Conservation (phyloP, 768 basidiomycete genomes). For the Aureoboletus auriporus region DNA sequence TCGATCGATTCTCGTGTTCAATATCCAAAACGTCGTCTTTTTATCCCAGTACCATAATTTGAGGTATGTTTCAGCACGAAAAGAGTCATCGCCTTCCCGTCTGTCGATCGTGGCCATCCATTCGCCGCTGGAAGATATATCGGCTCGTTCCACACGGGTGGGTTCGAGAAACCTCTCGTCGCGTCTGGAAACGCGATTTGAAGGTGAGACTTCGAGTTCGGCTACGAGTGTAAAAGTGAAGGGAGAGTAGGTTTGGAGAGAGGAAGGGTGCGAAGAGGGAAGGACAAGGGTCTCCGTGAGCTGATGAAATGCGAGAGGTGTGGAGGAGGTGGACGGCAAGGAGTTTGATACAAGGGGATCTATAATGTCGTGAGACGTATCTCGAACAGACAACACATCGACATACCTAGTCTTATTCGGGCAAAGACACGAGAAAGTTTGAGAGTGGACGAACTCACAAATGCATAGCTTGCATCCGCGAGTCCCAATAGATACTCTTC, state of each 20-base stretch:
- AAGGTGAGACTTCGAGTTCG: constrained; percentile 91
- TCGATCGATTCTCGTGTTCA: constrained; percentile 87
- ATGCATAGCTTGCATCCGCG: constrained; percentile 74
- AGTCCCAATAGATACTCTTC: constrained; percentile 88
- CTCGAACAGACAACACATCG: background rate
- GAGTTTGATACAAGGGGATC: constrained; percentile 34
- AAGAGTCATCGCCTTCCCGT: constrained; percentile 61
- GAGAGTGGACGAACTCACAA: constrained; percentile 68
- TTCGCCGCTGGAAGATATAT: constrained; percentile 61
- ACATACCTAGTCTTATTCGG: constrained; percentile 72
- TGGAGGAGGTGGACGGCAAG: constrained; percentile 35
- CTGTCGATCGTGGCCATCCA: constrained; percentile 94
- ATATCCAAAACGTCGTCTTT: constrained; percentile 55
- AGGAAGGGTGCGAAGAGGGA: constrained; percentile 92
- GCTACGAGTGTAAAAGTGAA: constrained; percentile 63
- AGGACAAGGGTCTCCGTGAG: constrained; percentile 74
- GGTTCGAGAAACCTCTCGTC: constrained; percentile 77
- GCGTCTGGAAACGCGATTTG: constrained; percentile 81
- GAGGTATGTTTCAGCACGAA: constrained; percentile 68
- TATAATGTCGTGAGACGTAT: constrained; percentile 12
- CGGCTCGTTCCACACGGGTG: constrained; percentile 66
- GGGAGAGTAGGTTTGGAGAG: constrained; percentile 88
- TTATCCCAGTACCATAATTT: constrained; percentile 90
- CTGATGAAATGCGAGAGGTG: constrained; percentile 75
- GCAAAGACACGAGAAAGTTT: constrained; percentile 71